Evolutionary conservation across 1,139 yeast species (phyloP).

Genomic region (Meyerozyma carpophila): DNA sequence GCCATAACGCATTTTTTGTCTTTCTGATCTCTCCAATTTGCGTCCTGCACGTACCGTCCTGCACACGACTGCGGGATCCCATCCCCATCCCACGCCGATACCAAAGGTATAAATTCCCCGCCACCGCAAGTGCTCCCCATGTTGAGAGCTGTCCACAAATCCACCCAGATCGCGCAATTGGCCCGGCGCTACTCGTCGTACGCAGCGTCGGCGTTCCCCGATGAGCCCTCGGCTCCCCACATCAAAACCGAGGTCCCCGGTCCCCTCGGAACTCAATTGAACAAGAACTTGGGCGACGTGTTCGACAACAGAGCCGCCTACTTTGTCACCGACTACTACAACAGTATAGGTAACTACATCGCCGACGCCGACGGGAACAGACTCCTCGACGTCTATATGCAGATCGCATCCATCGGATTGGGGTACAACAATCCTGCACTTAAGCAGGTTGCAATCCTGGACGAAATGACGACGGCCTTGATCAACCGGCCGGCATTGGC

Average conservation of each 20-base stretch:
- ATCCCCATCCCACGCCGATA: not conserved
- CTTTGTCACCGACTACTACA: slow-evolving; percentile 60
- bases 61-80: not conserved
- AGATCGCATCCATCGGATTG: slow-evolving; percentile 68
- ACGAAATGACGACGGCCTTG: slow-evolving; percentile 61
- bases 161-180: not conserved
- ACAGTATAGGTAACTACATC: slow-evolving; percentile 65
- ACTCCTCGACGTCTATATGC: slow-evolving; percentile 62
- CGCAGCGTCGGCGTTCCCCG: slow-evolving; percentile 35
- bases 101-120: no score
- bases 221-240: slow-evolving; percentile 50
- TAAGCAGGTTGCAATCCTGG: slow-evolving; percentile 54
- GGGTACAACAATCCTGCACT: slow-evolving; percentile 76
- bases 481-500: slow-evolving; percentile 74
- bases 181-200: slow-evolving; percentile 7
- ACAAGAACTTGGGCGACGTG: slow-evolving; percentile 46
- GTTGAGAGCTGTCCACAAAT: not conserved
- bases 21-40: no score
- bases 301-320: slow-evolving; percentile 68
- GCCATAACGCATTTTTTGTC: no score
- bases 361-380: slow-evolving; percentile 67
- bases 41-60: not conserved
- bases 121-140: not conserved
- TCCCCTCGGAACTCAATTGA: slow-evolving; percentile 44
- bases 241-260: slow-evolving; percentile 55